Base-by-base conservation (phyloP, 371 early-diverging fungal species). In the Actinomucor elegans region DNA sequence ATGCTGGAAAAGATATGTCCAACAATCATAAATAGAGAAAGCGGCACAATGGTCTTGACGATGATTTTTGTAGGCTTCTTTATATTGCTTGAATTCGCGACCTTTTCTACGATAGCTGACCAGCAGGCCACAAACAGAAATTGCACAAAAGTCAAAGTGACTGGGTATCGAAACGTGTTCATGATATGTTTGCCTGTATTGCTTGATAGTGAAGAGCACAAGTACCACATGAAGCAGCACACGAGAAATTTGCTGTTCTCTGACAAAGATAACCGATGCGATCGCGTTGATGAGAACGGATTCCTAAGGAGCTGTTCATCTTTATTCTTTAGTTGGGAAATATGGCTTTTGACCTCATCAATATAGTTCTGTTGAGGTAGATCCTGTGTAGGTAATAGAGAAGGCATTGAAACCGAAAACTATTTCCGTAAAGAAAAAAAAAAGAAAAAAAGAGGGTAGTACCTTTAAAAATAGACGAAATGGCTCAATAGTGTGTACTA, bases 1-100 rank as follows among this genome's bases (percentile, higher is more conserved):
- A 88, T 61, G 50, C 85, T 83, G 1, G 87, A 85, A 55, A 92
- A 85, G 3, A 91, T 75, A 72, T 95, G 96, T 1, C 93, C 92
- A n/a, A 85, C 77, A 38, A 92, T 88, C 69, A 88, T 83, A 72
- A 93, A 93, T 9, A 77, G 57, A 42, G 85, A 83, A 38, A 94
- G 60, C 1, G 92, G 93, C 8, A 81, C 69, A 17, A 88, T 88
- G 21, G 81, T 84, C 18, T 56, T 56, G 31, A 93, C 36, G 15
- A 91, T 79, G 4, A 63, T 71, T 44, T 63, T 47, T 6, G 80
- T 80, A 0, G 88, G 88, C 15, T 38, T 60, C 10, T 75, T 75
- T 15, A 90, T 72, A 36, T 68, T 72, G 5, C 78, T 73, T 29
- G 73, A 60, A 27, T 73, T 72, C 10, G 66, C 45, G 5, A 47